Evolutionary conservation across 1,284 basidiomycete genomes (phyloP), one percentile per base, ranked within the genome.

Genomic region (Bondarzewia mesenterica): DNA sequence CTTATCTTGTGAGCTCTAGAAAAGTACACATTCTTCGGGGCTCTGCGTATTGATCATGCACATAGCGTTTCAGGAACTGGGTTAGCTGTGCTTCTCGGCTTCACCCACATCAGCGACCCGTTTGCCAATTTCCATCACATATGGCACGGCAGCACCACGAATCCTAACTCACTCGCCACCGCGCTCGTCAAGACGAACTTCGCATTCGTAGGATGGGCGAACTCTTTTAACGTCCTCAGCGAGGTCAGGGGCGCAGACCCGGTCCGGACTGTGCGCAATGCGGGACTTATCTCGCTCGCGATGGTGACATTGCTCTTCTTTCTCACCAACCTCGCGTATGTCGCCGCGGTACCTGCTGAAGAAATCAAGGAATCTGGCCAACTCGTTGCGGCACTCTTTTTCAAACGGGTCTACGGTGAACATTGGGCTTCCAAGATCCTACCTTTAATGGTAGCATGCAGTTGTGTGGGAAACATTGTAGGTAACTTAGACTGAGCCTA

Each of bases 381-480:
- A 50, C 65, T 75, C 12, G 66, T 76, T 10, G 77, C 74, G 3
- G 71, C 70, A 7, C 57, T 70, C 21, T 78, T 77, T 60, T 77
- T 79, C 59, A 53, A 64, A n/a, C 65, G 69, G 39, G 74, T 79
- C 23, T 78, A 77, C 50, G 73, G 75, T 1, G 60, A 58, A 20
- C 63, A 61, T 12, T 61, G 58, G 43, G 63, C 67, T 20, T 61
- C 67, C 10, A 63, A 66, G 48, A 63, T 69, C 2, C 61, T 75
- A 22, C 69, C 68, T 29, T 60, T 67, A 16, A 60, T 74, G 44
- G 63, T 74, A 15, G 66, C 69, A 7, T 51, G 73, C 12, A 70
- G 69, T 48, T 68, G 65, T 35, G 64, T 72, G 16, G 70, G 70
- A 5, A 71, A 70, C 49, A 56, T 71, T 50, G 54, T 76, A 32